Base-by-base conservation (phyloP, 805 yeast genomes). In the Middelhovenomyces tepae region DNA sequence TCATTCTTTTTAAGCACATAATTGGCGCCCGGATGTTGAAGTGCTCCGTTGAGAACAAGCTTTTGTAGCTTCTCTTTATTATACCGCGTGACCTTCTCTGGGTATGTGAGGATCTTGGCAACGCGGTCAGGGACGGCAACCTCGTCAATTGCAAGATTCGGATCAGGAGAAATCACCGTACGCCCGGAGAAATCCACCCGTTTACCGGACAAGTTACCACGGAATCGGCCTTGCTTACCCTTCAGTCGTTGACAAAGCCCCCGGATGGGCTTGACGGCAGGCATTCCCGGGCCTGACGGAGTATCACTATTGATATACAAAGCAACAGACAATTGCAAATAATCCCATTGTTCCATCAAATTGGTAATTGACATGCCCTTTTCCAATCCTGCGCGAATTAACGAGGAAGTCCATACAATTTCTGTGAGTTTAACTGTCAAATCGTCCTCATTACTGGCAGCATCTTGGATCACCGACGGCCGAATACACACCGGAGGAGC, bases 401-500 rank as follows among this genome's bases (percentile, higher is more conserved):
- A 68, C 4, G 94, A 79, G n/a, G 91, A 79, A 1, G 95, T 85
- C 93, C 94, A 89, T 17, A 87, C 97, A 42, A 91, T 84, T 60
- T 91, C 99, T 0, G 97, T 85, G 38, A 91, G 65, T 54, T 91
- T 91, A 20, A 87, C 95, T 0, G 99, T 91, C 44, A 91, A 65
- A 60, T 93, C 99, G 60, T 91, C 99, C 62, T 91, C 99, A 59
- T 91, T 91, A 13, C 93, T 79, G 20, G 94, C 91, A 4, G 78
- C 71, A 45, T 82, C 93, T 54, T 83, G 86, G 87, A 84, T 85
- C 19, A 91, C 97, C 4, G 97, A 87, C 3, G 99, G 99, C 45
- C 99, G 74, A 36, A 91, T 91, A 67, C 98, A 91, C 13, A 93
- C 96, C 0, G 99, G 99, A 1, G 99, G 98, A 0, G 97, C 97